phyloP scores from a whole-genome alignment of 495 filamentous ascomycete species.

The Chaetomium cochliodes region DNA sequence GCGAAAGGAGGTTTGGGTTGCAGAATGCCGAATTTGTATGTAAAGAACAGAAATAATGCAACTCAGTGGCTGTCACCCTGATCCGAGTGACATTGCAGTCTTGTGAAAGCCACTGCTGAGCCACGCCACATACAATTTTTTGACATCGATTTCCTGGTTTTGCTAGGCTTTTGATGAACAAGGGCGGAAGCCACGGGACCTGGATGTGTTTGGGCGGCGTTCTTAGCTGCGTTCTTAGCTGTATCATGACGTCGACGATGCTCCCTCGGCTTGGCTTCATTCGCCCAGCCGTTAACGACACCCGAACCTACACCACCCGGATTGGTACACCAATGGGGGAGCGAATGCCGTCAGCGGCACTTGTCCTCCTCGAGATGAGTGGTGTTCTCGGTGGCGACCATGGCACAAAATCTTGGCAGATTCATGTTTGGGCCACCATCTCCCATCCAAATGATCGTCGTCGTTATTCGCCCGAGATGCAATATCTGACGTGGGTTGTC shows the following conservation, averaged over 20 bases:
- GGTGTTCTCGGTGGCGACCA: not conserved
- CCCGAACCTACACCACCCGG: not conserved
- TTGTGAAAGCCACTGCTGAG: too few relatives aligned
- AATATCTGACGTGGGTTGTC: constrained; percentile 6
- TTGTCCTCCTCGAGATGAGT: not conserved
- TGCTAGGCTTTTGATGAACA: too few relatives aligned
- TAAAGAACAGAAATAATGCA: too few relatives aligned
- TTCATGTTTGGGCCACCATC: not conserved
- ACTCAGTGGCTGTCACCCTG: too few relatives aligned
- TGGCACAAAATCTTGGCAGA: constrained; percentile 3
- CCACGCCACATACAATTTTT: too few relatives aligned
- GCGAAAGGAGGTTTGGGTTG: too few relatives aligned
- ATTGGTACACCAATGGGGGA: not conserved
- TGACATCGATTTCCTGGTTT: too few relatives aligned
- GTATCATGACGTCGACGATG: not conserved
- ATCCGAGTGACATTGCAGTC: too few relatives aligned
- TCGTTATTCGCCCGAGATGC: not conserved
- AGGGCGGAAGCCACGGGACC: not conserved
- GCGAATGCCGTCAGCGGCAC: constrained; percentile 10
- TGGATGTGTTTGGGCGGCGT: not conserved
- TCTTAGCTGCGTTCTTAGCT: too few relatives aligned
- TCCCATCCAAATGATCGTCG: not conserved
- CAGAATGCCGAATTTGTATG: too few relatives aligned
- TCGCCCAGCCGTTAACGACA: not conserved
- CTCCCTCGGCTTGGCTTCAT: not conserved